Percentiles rank a stretch among this genome's conserved stretches.
Evolutionary conservation across 768 basidiomycete genomes (phyloP).

Genomic region (Leccinum rimulosum): DNA sequence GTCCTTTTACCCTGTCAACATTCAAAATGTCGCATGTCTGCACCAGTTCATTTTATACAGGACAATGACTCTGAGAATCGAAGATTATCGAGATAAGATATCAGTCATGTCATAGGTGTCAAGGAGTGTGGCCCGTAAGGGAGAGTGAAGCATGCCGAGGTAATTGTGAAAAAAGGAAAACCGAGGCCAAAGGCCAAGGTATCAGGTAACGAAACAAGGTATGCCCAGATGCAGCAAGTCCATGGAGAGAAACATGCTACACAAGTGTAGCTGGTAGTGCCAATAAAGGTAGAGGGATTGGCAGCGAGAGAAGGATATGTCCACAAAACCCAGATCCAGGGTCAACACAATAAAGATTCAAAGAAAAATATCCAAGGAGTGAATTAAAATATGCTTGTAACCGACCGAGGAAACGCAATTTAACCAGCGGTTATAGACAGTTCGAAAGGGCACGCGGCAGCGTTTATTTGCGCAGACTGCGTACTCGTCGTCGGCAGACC

Average conservation of each 20-base stretch:
- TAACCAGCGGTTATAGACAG: conserved; percentile 53
- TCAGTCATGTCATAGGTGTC: not conserved
- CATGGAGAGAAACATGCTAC: not conserved
- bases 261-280: not conserved
- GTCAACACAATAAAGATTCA: conserved; percentile 6
- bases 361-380: conserved; percentile 14
- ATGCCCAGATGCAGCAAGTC: conserved; percentile 4
- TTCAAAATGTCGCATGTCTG: not conserved
- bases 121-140: conserved; percentile 11
- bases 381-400: not conserved
- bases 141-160: not conserved
- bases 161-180: not conserved
- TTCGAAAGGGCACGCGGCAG: conserved; percentile 70
- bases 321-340: conserved; percentile 7
- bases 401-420: conserved; percentile 1
- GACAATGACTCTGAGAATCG: not conserved
- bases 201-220: not conserved
- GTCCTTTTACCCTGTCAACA: not conserved
- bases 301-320: conserved; percentile 1
- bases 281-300: not conserved
- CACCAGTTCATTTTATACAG: conserved; percentile 8
- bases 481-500: conserved; percentile 58
- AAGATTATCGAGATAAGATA: conserved; percentile 3
- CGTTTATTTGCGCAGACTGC: conserved; percentile 54
- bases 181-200: not conserved